These are phyloP conservation scores for Fonsecaea erecta DNA, from an alignment of 2,329 filamentous ascomycete genomes.

Conservation along the genomic window DNA sequence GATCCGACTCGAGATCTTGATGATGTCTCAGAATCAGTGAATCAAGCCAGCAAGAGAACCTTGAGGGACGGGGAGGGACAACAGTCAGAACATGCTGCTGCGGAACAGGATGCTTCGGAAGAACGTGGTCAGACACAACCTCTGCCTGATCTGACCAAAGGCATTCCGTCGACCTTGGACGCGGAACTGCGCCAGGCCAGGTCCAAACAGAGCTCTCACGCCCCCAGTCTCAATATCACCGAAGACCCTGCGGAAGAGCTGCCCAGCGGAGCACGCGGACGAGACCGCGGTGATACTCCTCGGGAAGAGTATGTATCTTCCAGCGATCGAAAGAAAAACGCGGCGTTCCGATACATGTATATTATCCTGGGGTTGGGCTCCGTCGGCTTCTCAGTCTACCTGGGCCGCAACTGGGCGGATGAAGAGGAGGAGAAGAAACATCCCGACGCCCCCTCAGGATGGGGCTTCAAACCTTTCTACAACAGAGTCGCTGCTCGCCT, in stretches of 20 bases:
- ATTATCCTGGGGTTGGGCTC: constrained; percentile 61
- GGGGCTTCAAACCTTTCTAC: constrained; percentile 76
- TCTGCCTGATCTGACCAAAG: constrained; percentile 88
- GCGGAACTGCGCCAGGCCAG: constrained; percentile 66
- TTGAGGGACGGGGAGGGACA: constrained; percentile 13
- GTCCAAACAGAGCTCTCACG: constrained; percentile 44
- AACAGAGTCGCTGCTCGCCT: constrained; percentile 76
- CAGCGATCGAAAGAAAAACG: constrained; percentile 77
- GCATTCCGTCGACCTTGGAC: constrained; percentile 88
- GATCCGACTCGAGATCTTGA: constrained; percentile 29
- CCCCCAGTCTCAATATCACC: constrained; percentile 55
- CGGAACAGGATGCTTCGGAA: not conserved
- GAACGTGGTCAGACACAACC: constrained; percentile 54
- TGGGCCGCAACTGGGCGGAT: constrained; percentile 84
- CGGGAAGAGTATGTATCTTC: constrained; percentile 88
- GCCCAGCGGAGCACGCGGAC: constrained; percentile 57
- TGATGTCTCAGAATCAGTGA: constrained; percentile 30
- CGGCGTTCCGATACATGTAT: constrained; percentile 76
- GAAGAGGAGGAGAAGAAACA: constrained; percentile 73
- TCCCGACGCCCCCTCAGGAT: constrained; percentile 77
- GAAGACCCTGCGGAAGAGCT: constrained; percentile 57
- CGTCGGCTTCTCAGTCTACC: constrained; percentile 68
- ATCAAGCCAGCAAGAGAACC: constrained; percentile 23
- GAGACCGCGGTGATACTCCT: constrained; percentile 68
- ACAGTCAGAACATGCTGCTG: not conserved